Conservation (phyloP, 1,139 yeast species). For the Scheffersomyces insectosa region DNA sequence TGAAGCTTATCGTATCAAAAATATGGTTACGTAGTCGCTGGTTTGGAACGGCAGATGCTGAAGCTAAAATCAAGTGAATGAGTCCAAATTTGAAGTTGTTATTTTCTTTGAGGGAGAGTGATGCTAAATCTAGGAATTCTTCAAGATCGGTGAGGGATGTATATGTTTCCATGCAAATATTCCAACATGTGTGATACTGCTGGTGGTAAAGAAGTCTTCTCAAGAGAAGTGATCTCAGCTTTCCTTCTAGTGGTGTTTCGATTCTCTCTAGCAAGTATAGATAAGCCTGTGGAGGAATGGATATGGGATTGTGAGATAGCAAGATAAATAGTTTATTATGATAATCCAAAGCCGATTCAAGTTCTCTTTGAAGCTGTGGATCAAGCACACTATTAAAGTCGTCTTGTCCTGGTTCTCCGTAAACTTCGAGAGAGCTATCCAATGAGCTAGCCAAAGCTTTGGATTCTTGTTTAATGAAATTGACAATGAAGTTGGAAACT, state of each 20-base stretch:
- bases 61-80: conserved; percentile 20
- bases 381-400: conserved; percentile 8
- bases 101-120: conserved; percentile 16
- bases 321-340: conserved; percentile 30
- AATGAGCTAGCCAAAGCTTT: conserved; percentile 6
- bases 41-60: conserved; percentile 12
- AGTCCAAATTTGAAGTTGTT: conserved; percentile 26
- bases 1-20: conserved; percentile 22
- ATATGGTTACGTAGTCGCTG: conserved; percentile 19
- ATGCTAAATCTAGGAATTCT: conserved; percentile 31
- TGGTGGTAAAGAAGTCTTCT: conserved; percentile 33
- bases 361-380: conserved; percentile 16
- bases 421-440: background rate
- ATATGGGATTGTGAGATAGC: conserved; percentile 34
- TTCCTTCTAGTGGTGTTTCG: conserved; percentile 20
- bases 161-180: conserved; percentile 22
- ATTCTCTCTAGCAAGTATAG: conserved; percentile 20
- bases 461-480: conserved; percentile 9
- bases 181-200: conserved; percentile 34
- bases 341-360: conserved; percentile 25
- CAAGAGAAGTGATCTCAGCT: conserved; percentile 22
- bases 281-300: conserved; percentile 32
- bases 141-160: conserved; percentile 39
- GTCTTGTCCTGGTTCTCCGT: background rate
- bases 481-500: conserved; percentile 9